A percentile compares a stretch with the other conserved stretches of the same genome.
Conservation (phyloP, 192 early-diverging fungal genomes). For the Coemansia sp. region DNA sequence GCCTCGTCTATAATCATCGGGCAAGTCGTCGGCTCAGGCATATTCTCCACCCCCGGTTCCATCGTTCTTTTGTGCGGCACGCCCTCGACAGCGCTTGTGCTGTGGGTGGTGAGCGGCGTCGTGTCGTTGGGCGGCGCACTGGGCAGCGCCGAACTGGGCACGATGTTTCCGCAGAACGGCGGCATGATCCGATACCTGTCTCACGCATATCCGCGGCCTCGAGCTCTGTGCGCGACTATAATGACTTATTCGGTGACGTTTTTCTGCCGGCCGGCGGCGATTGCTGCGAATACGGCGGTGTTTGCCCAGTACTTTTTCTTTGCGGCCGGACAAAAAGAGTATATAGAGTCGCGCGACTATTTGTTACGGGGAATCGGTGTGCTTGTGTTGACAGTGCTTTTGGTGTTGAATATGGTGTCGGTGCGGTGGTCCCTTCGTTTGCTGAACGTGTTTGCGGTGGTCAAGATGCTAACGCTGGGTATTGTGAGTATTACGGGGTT, state of each 20-base stretch:
- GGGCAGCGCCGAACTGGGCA: conserved; percentile 87
- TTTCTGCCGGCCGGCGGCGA: conserved; percentile 53
- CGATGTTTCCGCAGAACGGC: conserved; percentile 82
- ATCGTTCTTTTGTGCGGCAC: conserved; percentile 66
- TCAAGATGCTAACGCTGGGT: conserved; percentile 68
- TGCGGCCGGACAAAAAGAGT: conserved; percentile 35
- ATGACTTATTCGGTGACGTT: conserved; percentile 59
- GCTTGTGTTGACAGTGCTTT: conserved; percentile 56
- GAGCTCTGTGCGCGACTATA: conserved; percentile 54
- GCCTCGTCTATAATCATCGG: conserved; percentile 71
- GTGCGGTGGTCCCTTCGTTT: conserved; percentile 63
- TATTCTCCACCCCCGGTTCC: conserved; percentile 78
- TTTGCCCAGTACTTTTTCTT: conserved; percentile 57
- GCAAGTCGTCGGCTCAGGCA: conserved; percentile 73
- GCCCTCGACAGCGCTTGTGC: conserved; percentile 64
- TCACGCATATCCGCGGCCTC: conserved; percentile 58
- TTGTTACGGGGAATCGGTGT: conserved; percentile 57
- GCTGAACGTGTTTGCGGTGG: conserved; percentile 66
- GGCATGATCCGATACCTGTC: conserved; percentile 86
- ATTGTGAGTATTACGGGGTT: conserved; percentile 70
- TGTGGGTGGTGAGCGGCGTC: conserved; percentile 72
- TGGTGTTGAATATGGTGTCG: conserved; percentile 63
- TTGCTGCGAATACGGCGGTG: conserved; percentile 53
- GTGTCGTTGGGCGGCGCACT: conserved; percentile 79
- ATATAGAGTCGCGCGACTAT: conserved; percentile 33